These are phyloP conservation scores for Oidiodendron maius DNA, from an alignment of 495 filamentous ascomycete species.

Conservation along the genomic window DNA sequence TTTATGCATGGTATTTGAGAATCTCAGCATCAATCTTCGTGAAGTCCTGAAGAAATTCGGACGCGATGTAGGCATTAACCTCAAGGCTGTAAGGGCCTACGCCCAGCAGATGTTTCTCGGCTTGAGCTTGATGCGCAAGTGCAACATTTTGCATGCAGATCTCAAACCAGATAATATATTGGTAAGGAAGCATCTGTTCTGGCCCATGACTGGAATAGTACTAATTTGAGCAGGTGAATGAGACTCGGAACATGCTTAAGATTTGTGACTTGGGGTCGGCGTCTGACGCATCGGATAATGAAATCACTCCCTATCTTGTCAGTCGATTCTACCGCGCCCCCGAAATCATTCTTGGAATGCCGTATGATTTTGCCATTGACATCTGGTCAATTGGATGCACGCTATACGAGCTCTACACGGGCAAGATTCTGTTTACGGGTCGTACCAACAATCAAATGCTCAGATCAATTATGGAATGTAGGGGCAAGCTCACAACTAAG, in stretches of 20 bases:
- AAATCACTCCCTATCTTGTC: conserved; percentile 89
- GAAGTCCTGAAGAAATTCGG: conserved; percentile 96
- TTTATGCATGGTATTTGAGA: conserved; percentile 95
- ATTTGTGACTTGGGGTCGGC: conserved; percentile 95
- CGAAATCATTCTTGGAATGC: conserved; percentile 94
- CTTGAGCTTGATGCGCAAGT: conserved; percentile 76
- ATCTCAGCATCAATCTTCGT: conserved; percentile 85
- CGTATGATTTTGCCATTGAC: conserved; percentile 90
- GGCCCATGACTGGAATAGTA: conserved; percentile 17
- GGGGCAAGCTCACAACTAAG: conserved; percentile 86
- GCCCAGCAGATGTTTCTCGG: conserved; percentile 93
- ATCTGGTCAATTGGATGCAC: conserved; percentile 98
- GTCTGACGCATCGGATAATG: conserved; percentile 80
- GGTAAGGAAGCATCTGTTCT: conserved; percentile 31
- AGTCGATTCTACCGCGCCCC: conserved; percentile 96
- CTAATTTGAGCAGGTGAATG: conserved; percentile 49
- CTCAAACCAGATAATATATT: conserved; percentile 97
- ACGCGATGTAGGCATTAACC: conserved; percentile 84
- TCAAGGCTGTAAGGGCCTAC: conserved; percentile 79
- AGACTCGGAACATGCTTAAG: conserved; percentile 78
- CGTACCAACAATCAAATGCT: conserved; percentile 98
- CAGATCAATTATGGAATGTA: conserved; percentile 88
- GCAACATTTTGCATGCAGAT: conserved; percentile 91
- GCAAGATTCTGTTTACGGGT: conserved; percentile 93
- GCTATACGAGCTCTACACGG: conserved; percentile 92